Evolutionary conservation across 495 filamentous ascomycete species (phyloP), one percentile per base, ranked within the genome.

Genomic region (Aspergillus bridgeri): DNA sequence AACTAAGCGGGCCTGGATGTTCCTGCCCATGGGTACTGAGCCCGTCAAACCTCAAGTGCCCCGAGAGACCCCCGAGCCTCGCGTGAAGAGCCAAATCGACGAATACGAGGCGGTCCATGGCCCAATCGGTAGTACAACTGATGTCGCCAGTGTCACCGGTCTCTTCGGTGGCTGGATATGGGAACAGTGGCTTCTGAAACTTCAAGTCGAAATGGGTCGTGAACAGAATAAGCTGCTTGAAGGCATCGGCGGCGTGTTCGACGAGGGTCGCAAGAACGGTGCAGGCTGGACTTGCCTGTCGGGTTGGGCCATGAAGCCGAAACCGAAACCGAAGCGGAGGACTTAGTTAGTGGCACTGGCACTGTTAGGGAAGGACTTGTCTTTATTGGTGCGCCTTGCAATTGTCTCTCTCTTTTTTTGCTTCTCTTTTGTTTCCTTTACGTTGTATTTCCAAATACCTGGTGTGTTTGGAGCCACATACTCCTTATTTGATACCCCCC

Each of bases 161-260:
- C 65, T 97, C 18, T 83, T 96, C 5, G 94, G 92, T 13, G 84
- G 86, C 23, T 96, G 93, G 91, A 83, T 86, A 62, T 98, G 93
- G 93, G 94, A 98, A 81, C 88, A 89, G 71, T 98, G 94, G 94
- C 81, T 97, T 71, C 67, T 97, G 59, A 90, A 88, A 72, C 75
- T 92, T 65, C 87, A 92, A 70, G 80, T 85, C 68, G 92, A 96
- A 77, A 91, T 89, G 79, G 88, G 87, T 6, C 82, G 83, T 11
- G 84, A 84, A 33, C 74, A 76, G 33, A 78, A 85, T 58, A 79
- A 81, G 13, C 75, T 89, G 42, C 80, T 96, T 57, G 89, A 92
- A 58, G 88, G 87, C 7, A 84, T 97, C 42, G 87, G 87, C 13
- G 81, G 81, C 57, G 83, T 96, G 8, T 76, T 98, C 60, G 90